Conservation (phyloP, 1,284 basidiomycete species). For the Abortiporus biennis region DNA sequence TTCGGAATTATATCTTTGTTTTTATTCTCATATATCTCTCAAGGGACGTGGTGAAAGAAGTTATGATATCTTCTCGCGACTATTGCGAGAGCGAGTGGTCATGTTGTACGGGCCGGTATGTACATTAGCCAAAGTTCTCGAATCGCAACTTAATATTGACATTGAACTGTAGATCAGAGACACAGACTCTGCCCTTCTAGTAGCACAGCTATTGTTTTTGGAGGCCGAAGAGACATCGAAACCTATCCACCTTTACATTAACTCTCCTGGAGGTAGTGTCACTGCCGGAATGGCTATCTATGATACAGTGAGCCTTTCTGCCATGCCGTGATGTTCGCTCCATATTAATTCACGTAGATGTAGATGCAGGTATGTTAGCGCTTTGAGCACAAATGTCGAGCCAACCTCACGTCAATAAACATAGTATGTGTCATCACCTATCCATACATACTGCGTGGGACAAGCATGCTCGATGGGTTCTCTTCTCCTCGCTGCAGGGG, state of each 20-base stretch:
- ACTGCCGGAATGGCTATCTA: slow-evolving; percentile 93
- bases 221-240: slow-evolving; percentile 91
- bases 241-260: slow-evolving; percentile 92
- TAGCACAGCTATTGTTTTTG: slow-evolving; percentile 88
- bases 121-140: no score
- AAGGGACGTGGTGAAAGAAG: slow-evolving; percentile 90
- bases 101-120: slow-evolving; percentile 89
- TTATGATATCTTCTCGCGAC: slow-evolving; percentile 91
- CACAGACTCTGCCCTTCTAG: slow-evolving; percentile 75
- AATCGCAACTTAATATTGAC: slow-evolving; percentile 9
- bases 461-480: slow-evolving; percentile 94
- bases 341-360: slow-evolving; percentile 6
- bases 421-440: slow-evolving; percentile 87
- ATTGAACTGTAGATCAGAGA: slow-evolving; percentile 65
- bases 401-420: slow-evolving; percentile 8
- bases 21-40: slow-evolving; percentile 1
- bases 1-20: not conserved
- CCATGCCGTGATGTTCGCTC: not conserved
- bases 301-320: slow-evolving; percentile 64
- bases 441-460: slow-evolving; percentile 92
- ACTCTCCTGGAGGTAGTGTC: slow-evolving; percentile 91
- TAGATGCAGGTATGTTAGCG: slow-evolving; percentile 65
- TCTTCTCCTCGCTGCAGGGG: slow-evolving; percentile 81
- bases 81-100: slow-evolving; percentile 86
- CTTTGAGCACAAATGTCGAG: not conserved